Evolutionary conservation across 306 rosid species (phyloP), one percentile per base, ranked within the genome.

Genomic region (Quercus engelmannii): DNA sequence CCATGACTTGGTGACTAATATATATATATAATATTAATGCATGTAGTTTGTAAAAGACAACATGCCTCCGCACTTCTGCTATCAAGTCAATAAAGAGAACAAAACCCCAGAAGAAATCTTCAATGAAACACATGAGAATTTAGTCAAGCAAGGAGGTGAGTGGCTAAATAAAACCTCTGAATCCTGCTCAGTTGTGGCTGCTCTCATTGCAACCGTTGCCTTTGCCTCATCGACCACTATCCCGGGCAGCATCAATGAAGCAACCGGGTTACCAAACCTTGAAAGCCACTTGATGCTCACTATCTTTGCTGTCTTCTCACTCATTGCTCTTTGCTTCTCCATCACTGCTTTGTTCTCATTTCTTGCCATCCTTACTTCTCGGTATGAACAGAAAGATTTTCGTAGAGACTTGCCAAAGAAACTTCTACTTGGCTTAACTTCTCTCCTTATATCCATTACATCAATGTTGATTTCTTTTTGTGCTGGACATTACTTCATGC

Each of bases 151-250:
- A 0, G 89, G 91, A 0, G 79, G 82, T 1, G 64, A 79, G 1
- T 90, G 92, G 94, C 82, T 87, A 3, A 80, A 71, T 10, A 80
- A 31, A 33, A 85, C 87, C 61, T 76, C 92, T 0, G 78, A 83
- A 20, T 85, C 92, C 0, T 88, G 94, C 83, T 88, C 92, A 0
- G 38, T 88, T 15, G 91, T 88, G 65, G 89, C 90, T 3, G 85
- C 90, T 13, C 74, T 90, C 63, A 76, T 90, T 6, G 94, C 92
- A 75, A 74, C 89, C 0, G 85, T 88, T 4, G 87, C 90, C 59
- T 90, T 82, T n/a, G 77, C 88, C 76, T 63, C 88, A 12, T 55
- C 86, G 3, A 15, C 88, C 17, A 79, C 76, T n/a, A 69, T 85
- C 38, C 88, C 88, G 0, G 88, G 86, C 0, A 81, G 75, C 10